phyloP scores from a whole-genome alignment of 768 basidiomycete species.

The Hypholoma sublateritium region DNA sequence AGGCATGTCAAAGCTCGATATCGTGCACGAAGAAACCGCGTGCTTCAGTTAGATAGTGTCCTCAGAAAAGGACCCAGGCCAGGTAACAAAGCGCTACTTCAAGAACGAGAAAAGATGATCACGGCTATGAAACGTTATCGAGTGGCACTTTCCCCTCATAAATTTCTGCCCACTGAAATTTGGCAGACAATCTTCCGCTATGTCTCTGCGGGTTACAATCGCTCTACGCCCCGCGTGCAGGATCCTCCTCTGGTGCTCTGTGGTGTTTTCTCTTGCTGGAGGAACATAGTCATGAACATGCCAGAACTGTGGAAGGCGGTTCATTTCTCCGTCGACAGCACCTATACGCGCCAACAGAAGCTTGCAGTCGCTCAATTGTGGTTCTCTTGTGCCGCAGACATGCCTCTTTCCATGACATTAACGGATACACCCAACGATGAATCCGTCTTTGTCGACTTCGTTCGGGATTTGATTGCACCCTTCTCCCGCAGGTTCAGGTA shows the following conservation, averaged over 20 bases:
- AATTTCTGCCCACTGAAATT: slow-evolving; percentile 18
- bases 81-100: background rate
- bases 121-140: slow-evolving; percentile 13
- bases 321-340: slow-evolving; percentile 6
- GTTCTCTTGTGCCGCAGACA: slow-evolving; percentile 10
- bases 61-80: background rate
- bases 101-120: slow-evolving; percentile 8
- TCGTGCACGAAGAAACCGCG: slow-evolving; percentile 5
- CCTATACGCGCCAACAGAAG: slow-evolving; percentile 9
- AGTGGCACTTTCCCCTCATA: slow-evolving; percentile 19
- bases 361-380: slow-evolving; percentile 6
- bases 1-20: slow-evolving; percentile 7
- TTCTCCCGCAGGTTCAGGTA: slow-evolving; percentile 8
- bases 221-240: slow-evolving; percentile 8
- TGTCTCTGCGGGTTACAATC: slow-evolving; percentile 7
- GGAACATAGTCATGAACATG: slow-evolving; percentile 13
- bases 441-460: slow-evolving; percentile 6
- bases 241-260: slow-evolving; percentile 20
- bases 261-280: slow-evolving; percentile 19
- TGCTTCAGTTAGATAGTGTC: slow-evolving; percentile 2
- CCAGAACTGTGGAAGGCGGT: slow-evolving; percentile 21
- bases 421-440: slow-evolving; percentile 4
- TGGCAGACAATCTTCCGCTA: slow-evolving; percentile 17
- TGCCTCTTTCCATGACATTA: slow-evolving; percentile 12
- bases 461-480: slow-evolving; percentile 10